These are phyloP conservation scores for Strobilomyces echinocephalus DNA, from an alignment of 768 basidiomycete species.

Conservation along the genomic window DNA sequence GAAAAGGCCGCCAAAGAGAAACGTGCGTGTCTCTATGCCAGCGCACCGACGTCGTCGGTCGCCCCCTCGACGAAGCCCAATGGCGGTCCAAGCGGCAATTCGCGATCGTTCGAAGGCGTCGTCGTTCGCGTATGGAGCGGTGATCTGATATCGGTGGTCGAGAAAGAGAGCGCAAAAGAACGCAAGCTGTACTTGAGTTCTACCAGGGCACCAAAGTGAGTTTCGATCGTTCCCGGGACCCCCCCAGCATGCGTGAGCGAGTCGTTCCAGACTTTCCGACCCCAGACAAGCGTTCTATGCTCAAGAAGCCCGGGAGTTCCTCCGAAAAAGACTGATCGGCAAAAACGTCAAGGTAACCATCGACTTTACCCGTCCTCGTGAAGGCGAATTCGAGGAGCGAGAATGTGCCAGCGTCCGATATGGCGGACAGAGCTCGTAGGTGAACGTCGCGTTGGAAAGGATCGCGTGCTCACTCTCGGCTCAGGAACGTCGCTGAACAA, in stretches of 20 bases:
- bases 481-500: constrained; percentile 87
- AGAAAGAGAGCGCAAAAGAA: constrained; percentile 71
- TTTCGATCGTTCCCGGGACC: constrained; percentile 1
- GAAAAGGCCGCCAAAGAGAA: constrained; percentile 80
- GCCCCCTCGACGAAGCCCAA: constrained; percentile 42
- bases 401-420: constrained; percentile 88
- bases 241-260: constrained; percentile 1
- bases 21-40: constrained; percentile 65
- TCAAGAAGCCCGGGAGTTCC: constrained; percentile 88
- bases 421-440: constrained; percentile 75
- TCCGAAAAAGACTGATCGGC: constrained; percentile 89
- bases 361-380: constrained; percentile 87
- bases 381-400: constrained; percentile 91
- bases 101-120: constrained; percentile 68
- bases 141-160: constrained; percentile 80
- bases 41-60: constrained; percentile 36
- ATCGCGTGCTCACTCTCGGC: constrained; percentile 2
- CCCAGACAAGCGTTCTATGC: constrained; percentile 84
- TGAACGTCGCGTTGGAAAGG: not conserved
- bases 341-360: constrained; percentile 78
- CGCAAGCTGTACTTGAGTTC: constrained; percentile 84
- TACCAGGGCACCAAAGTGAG: constrained; percentile 76
- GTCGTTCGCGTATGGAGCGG: constrained; percentile 89
- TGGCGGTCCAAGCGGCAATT: constrained; percentile 40
- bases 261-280: constrained; percentile 61